Evolutionary conservation across 768 basidiomycete species (phyloP).

Genomic region (Tylopilus rubrobrunneus): DNA sequence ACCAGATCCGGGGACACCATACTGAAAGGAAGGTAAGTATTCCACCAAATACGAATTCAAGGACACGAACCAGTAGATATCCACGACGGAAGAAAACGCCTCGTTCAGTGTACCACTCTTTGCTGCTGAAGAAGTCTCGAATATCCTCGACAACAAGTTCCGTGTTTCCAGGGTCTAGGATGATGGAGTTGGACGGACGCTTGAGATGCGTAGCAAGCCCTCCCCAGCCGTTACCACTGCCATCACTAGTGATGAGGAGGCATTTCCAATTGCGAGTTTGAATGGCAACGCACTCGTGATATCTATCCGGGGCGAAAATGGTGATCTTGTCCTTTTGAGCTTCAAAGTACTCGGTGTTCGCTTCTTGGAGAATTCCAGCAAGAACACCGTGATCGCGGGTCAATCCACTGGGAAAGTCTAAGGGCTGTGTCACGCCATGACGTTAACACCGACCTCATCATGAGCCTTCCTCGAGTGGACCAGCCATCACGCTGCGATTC

Average conservation of each 20-base stretch:
- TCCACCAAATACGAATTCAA: not conserved
- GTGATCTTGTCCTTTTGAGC: slow-evolving; percentile 49
- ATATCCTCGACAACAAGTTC: slow-evolving; percentile 68
- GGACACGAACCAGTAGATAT: slow-evolving; percentile 52
- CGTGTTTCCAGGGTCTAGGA: slow-evolving; percentile 67
- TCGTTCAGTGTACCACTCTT: slow-evolving; percentile 68
- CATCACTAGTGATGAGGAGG: slow-evolving; percentile 1
- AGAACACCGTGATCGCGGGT: slow-evolving; percentile 43
- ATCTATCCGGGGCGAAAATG: slow-evolving; percentile 49
- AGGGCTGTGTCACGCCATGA: not conserved
- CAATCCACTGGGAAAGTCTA: slow-evolving; percentile 40
- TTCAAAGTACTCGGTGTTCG: slow-evolving; percentile 48
- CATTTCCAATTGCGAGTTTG: not conserved
- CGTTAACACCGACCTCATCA: slow-evolving; percentile 15
- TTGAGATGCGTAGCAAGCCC: slow-evolving; percentile 57
- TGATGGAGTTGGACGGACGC: slow-evolving; percentile 60
- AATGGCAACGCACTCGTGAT: slow-evolving; percentile 29
- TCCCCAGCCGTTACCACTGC: slow-evolving; percentile 45
- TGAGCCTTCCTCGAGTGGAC: slow-evolving; percentile 18
- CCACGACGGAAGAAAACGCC: slow-evolving; percentile 85
- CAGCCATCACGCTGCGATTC: slow-evolving; percentile 17
- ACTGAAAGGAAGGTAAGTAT: slow-evolving; percentile 29
- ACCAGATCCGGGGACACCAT: slow-evolving; percentile 74
- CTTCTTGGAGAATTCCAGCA: slow-evolving; percentile 51
- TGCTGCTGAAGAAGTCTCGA: slow-evolving; percentile 63